These are phyloP conservation scores for Phytopythium helicoides DNA, from an alignment of 352 stramenopile genomes.

Conservation along the genomic window DNA sequence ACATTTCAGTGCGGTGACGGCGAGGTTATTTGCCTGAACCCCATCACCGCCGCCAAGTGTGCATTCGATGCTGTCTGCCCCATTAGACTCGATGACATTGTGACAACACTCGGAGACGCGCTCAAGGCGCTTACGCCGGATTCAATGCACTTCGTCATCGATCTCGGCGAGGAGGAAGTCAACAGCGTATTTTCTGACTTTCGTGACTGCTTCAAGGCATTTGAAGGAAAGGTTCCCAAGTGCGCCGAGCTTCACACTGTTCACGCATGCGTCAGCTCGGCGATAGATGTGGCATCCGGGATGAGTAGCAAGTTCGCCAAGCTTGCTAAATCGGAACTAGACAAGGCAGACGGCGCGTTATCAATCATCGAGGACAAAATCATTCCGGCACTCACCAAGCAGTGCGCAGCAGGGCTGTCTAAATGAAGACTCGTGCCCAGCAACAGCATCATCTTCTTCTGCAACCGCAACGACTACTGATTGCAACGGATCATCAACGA, in stretches of 20 bases:
- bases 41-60: background rate
- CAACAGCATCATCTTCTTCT: background rate
- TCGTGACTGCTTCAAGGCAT: conserved; percentile 10
- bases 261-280: conserved; percentile 4
- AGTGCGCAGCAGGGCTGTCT: conserved; percentile 9
- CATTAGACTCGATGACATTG: conserved; percentile 10
- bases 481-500: conserved; percentile 2
- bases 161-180: conserved; percentile 7
- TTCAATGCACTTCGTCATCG: conserved; percentile 9
- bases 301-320: conserved; percentile 5
- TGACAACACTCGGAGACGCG: conserved; percentile 4
- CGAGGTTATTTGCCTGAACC: conserved; percentile 4
- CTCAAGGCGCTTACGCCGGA: conserved; percentile 7
- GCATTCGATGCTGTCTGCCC: conserved; percentile 9
- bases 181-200: conserved; percentile 7
- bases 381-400: conserved; percentile 5
- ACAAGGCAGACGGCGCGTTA: conserved; percentile 1
- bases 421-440: conserved; percentile 4
- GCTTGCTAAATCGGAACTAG: background rate
- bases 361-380: conserved; percentile 2
- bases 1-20: conserved; percentile 7
- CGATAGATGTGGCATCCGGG: background rate
- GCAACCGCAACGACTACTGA: conserved; percentile 5
- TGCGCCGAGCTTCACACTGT: conserved; percentile 5
- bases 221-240: conserved; percentile 3